Conservation (phyloP, 75 land plant species). For the Adiantum capillusveneris region DNA sequence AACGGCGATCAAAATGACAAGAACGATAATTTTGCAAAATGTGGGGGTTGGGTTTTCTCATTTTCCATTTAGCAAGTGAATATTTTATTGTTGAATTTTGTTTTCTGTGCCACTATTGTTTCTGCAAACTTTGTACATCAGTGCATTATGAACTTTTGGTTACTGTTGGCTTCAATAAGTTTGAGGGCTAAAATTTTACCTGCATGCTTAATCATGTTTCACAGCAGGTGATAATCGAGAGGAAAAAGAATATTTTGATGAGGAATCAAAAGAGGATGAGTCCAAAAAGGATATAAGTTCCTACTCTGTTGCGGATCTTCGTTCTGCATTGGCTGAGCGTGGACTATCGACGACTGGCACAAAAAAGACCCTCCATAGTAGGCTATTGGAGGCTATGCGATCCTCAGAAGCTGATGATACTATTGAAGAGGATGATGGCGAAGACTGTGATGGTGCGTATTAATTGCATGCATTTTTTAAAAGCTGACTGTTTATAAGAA, state of each 20-base stretch:
- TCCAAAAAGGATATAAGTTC: not conserved
- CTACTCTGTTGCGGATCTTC: slow-evolving; percentile 45
- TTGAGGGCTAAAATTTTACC: too few species aligned
- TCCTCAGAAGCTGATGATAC: not conserved
- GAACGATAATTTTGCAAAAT: not conserved
- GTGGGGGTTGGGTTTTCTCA: not conserved
- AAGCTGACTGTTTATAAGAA: too few species aligned
- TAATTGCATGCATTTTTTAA: too few species aligned
- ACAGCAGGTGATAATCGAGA: too few species aligned
- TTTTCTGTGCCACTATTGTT: not conserved
- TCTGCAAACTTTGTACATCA: not conserved
- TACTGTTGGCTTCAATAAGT: too few species aligned
- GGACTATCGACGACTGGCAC: slow-evolving; percentile 52
- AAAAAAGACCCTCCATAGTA: slow-evolving; percentile 32
- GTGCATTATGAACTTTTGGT: not conserved
- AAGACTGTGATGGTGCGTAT: too few species aligned
- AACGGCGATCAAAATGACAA: not conserved
- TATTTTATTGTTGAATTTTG: not conserved
- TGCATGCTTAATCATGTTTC: too few species aligned
- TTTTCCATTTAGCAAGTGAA: not conserved
- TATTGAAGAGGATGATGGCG: too few species aligned
- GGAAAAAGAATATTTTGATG: not conserved
- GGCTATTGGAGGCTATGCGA: slow-evolving; percentile 21
- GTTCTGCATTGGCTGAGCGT: slow-evolving; percentile 44
- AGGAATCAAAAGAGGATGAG: not conserved